phyloP scores from a whole-genome alignment of 495 filamentous ascomycete genomes.

The Podospora fimiseda region DNA sequence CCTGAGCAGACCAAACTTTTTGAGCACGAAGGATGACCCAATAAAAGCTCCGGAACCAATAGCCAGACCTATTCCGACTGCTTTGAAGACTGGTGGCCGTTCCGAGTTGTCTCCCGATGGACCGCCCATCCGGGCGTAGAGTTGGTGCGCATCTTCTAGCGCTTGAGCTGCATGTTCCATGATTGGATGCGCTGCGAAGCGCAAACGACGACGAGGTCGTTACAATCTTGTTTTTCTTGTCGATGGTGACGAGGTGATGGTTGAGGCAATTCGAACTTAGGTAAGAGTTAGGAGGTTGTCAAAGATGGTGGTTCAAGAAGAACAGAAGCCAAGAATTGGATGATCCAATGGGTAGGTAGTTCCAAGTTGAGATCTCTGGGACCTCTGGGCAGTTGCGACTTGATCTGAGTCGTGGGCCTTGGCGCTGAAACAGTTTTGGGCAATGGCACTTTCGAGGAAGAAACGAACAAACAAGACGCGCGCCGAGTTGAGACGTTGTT shows the following conservation, averaged over 20 bases:
- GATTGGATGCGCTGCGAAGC: conserved; percentile 9
- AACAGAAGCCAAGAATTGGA: not conserved
- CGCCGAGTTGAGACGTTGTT: conserved; percentile 4
- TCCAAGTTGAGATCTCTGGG: too few relatives aligned
- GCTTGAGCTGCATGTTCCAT: conserved; percentile 39
- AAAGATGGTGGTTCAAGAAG: not conserved
- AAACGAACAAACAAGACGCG: not conserved
- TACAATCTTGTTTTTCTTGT: too few relatives aligned
- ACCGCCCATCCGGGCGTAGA: conserved; percentile 37
- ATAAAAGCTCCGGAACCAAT: conserved; percentile 90
- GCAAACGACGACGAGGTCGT: conserved; percentile 21
- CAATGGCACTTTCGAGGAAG: not conserved
- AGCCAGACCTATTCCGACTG: conserved; percentile 79
- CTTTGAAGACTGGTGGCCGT: conserved; percentile 61
- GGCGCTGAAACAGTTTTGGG: not conserved
- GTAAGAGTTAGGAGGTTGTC: not conserved
- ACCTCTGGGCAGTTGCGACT: not conserved
- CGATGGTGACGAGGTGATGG: not conserved
- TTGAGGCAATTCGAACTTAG: not conserved
- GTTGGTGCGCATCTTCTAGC: conserved; percentile 33
- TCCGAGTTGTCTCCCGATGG: conserved; percentile 16
- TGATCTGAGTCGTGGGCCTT: not conserved
- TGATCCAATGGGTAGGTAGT: not conserved
- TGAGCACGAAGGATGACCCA: conserved; percentile 89
- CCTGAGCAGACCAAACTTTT: conserved; percentile 83